These are phyloP conservation scores for Penicillium paxilli DNA, from an alignment of 495 filamentous ascomycete genomes.

Conservation along the genomic window DNA sequence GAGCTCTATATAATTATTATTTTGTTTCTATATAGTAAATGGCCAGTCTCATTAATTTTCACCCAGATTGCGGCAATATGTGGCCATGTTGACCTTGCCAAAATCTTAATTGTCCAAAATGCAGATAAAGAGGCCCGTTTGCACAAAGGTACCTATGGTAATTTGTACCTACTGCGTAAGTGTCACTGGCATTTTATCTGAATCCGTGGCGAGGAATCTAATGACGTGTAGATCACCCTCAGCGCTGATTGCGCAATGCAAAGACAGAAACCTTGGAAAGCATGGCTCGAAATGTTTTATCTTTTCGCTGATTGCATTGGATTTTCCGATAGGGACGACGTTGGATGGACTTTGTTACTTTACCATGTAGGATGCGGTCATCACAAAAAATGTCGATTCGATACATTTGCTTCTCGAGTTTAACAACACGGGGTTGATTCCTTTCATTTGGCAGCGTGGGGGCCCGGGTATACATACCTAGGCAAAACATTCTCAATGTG, in stretches of 20 bases:
- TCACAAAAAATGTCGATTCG: not conserved
- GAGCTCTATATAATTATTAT: too few relatives aligned
- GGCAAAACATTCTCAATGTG: too few relatives aligned
- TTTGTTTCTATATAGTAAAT: not conserved
- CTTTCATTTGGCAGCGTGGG: too few relatives aligned
- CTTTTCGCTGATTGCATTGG: not conserved
- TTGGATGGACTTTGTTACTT: not conserved
- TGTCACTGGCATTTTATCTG: too few relatives aligned
- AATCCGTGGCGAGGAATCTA: too few relatives aligned
- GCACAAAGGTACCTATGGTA: not conserved
- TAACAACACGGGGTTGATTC: not conserved
- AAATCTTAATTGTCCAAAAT: not conserved
- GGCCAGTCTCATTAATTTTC: too few relatives aligned
- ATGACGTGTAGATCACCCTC: not conserved
- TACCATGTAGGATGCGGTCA: not conserved
- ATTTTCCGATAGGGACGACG: not conserved
- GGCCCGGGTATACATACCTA: too few relatives aligned
- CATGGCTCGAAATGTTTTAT: not conserved
- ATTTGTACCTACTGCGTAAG: too few relatives aligned
- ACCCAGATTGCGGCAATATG: not conserved
- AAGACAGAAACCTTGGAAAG: too few relatives aligned
- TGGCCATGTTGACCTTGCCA: not conserved
- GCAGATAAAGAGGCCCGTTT: not conserved
- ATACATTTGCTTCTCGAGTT: not conserved
- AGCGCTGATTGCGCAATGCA: not conserved